A percentile compares a stretch with the other conserved stretches of the same genome.
phyloP scores from a whole-genome alignment of 192 early-diverging fungal species.

The Haplosporangium gracile region DNA sequence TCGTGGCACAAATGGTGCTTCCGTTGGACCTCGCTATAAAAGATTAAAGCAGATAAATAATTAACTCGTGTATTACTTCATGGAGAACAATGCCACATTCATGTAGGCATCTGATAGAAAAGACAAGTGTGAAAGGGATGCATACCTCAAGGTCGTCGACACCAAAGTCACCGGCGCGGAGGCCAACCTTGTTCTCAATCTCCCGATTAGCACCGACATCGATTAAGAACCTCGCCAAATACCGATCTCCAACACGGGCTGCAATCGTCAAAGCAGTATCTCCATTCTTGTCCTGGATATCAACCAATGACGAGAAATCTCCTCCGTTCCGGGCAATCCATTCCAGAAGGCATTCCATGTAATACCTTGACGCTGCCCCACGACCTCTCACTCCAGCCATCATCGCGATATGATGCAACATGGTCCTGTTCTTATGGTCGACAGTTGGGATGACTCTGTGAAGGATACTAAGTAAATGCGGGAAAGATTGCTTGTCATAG shows the following conservation, averaged over 20 bases:
- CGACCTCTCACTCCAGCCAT: conserved; percentile 78
- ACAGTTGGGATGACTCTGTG: conserved; percentile 75
- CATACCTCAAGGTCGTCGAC: conserved; percentile 54
- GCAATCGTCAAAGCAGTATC: conserved; percentile 94
- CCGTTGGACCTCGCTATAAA: conserved; percentile 25
- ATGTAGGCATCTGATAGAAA: neutral
- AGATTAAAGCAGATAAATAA: neutral
- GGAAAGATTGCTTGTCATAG: conserved; percentile 86
- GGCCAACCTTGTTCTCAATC: conserved; percentile 81
- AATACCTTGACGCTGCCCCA: conserved; percentile 81
- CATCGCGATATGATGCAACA: conserved; percentile 92
- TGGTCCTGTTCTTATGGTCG: conserved; percentile 82
- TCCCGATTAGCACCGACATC: conserved; percentile 84
- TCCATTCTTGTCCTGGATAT: conserved; percentile 77
- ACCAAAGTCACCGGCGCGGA: conserved; percentile 82
- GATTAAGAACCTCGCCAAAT: conserved; percentile 75
- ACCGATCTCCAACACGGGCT: conserved; percentile 78
- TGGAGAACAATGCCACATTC: neutral
- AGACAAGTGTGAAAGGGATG: neutral
- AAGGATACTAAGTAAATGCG: conserved; percentile 78
- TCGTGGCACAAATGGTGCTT: conserved; percentile 34
- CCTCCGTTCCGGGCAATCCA: conserved; percentile 69
- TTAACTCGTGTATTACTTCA: conserved; percentile 15
- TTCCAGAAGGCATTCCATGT: conserved; percentile 87
- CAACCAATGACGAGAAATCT: conserved; percentile 64